Conservation (phyloP, 1,284 basidiomycete species). For the Cutaneotrichosporon cutaneum region DNA sequence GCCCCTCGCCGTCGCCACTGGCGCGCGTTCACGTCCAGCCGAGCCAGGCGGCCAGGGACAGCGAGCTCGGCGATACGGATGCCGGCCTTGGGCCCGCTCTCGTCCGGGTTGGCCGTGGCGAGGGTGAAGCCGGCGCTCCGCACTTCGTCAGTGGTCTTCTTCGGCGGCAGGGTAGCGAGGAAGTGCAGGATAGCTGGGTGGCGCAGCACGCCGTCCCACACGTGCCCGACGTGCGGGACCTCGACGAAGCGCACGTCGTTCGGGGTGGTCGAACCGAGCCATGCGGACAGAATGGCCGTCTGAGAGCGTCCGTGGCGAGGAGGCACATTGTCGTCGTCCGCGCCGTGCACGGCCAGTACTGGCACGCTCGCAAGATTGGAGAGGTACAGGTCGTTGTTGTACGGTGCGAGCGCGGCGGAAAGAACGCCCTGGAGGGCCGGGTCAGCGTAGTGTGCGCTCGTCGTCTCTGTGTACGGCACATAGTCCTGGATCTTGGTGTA, state of each 20-base stretch:
- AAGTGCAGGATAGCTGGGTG: slow-evolving; percentile 41
- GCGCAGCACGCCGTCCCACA: slow-evolving; percentile 51
- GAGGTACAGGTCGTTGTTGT: slow-evolving; percentile 81
- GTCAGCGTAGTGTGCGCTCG: slow-evolving; percentile 68
- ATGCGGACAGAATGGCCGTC: slow-evolving; percentile 31
- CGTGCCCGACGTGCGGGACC: slow-evolving; percentile 46
- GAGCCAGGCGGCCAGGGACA: slow-evolving; percentile 43
- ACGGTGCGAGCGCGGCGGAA: slow-evolving; percentile 68
- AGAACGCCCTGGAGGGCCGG: slow-evolving; percentile 69
- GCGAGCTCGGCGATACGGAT: slow-evolving; percentile 51
- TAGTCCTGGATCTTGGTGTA: slow-evolving; percentile 84
- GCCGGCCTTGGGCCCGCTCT: slow-evolving; percentile 49
- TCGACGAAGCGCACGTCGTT: slow-evolving; percentile 38
- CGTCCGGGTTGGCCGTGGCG: slow-evolving; percentile 51
- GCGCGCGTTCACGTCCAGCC: slow-evolving; percentile 43
- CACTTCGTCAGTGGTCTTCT: slow-evolving; percentile 26
- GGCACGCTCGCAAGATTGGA: slow-evolving; percentile 67
- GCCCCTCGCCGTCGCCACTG: slow-evolving; percentile 29
- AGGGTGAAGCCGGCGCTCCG: slow-evolving; percentile 45
- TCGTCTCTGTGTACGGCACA: slow-evolving; percentile 60
- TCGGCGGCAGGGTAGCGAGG: slow-evolving; percentile 28
- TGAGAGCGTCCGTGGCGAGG: slow-evolving; percentile 45
- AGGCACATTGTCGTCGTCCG: slow-evolving; percentile 52
- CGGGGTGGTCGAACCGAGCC: slow-evolving; percentile 16
- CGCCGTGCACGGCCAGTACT: slow-evolving; percentile 75